Conservation (phyloP, 495 filamentous ascomycete genomes). For the Penicillium steckii region DNA sequence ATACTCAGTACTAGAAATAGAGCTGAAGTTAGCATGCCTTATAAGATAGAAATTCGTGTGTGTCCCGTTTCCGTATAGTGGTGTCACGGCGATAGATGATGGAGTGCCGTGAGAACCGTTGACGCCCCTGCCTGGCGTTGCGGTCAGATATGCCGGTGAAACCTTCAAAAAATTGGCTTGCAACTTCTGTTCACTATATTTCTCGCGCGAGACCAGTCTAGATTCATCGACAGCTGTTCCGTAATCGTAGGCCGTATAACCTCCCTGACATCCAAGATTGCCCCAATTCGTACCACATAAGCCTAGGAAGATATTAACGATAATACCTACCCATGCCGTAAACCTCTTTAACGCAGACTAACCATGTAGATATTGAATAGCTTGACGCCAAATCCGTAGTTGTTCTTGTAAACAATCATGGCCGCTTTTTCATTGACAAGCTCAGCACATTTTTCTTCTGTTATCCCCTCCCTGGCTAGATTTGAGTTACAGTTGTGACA, state of each 20-base stretch:
- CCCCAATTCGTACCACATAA: conserved; percentile 74
- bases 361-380: conserved; percentile 68
- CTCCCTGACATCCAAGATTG: conserved; percentile 65
- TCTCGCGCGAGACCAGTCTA: conserved; percentile 59
- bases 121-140: conserved; percentile 35
- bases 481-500: background rate
- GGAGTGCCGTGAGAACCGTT: conserved; percentile 47
- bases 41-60: conserved; percentile 56
- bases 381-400: conserved; percentile 56
- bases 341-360: background rate
- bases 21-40: conserved; percentile 57
- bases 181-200: conserved; percentile 71
- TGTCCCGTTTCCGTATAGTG: conserved; percentile 45
- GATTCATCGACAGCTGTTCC: conserved; percentile 62
- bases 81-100: conserved; percentile 50
- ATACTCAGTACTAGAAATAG: conserved; percentile 48
- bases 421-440: conserved; percentile 64
- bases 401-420: conserved; percentile 73
- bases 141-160: conserved; percentile 59
- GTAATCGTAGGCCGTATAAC: conserved; percentile 70
- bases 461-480: conserved; percentile 55
- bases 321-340: background rate
- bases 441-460: conserved; percentile 56
- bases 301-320: conserved; percentile 32
- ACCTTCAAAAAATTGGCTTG: conserved; percentile 66